These are phyloP conservation scores for Candida cerambycidarum DNA, from an alignment of 805 yeast species.

Conservation along the genomic window DNA sequence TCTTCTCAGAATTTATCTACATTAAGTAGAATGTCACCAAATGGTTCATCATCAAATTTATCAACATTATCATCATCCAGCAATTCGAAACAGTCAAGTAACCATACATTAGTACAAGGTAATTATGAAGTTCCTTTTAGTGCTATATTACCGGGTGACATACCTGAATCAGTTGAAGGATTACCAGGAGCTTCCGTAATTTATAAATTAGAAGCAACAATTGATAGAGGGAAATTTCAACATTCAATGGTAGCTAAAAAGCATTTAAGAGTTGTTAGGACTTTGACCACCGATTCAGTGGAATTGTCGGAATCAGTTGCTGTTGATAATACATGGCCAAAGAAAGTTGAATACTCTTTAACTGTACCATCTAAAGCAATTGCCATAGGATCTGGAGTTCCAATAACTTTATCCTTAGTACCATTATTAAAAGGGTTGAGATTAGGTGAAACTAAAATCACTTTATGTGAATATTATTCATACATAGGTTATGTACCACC, in stretches of 20 bases:
- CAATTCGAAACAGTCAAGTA: constrained; percentile 2
- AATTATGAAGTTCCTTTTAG: constrained; percentile 90
- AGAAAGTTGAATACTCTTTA: constrained; percentile 85
- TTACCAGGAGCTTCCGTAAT: constrained; percentile 73
- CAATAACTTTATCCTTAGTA: constrained; percentile 66
- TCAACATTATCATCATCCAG: constrained; percentile 9
- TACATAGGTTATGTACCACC: constrained; percentile 60
- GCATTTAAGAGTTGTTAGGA: constrained; percentile 78
- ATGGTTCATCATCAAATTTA: constrained; percentile 15
- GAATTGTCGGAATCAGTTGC: constrained; percentile 90
- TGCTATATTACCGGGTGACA: constrained; percentile 77
- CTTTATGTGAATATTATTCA: constrained; percentile 65
- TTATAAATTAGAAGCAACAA: constrained; percentile 72
- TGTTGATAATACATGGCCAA: constrained; percentile 94
- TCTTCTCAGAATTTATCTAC: constrained; percentile 28
- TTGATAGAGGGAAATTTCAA: constrained; percentile 80
- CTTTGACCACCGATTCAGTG: constrained; percentile 81
- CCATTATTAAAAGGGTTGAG: constrained; percentile 81
- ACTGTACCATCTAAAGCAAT: constrained; percentile 85
- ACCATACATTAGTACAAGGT: constrained; percentile 60
- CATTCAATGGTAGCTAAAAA: constrained; percentile 63
- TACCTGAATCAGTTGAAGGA: constrained; percentile 89
- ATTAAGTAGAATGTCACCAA: constrained; percentile 9
- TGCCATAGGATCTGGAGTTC: constrained; percentile 81
- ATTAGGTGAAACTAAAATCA: constrained; percentile 70